Conservation (phyloP, 2,329 filamentous ascomycete genomes). For the Lasiodiplodia sp. region DNA sequence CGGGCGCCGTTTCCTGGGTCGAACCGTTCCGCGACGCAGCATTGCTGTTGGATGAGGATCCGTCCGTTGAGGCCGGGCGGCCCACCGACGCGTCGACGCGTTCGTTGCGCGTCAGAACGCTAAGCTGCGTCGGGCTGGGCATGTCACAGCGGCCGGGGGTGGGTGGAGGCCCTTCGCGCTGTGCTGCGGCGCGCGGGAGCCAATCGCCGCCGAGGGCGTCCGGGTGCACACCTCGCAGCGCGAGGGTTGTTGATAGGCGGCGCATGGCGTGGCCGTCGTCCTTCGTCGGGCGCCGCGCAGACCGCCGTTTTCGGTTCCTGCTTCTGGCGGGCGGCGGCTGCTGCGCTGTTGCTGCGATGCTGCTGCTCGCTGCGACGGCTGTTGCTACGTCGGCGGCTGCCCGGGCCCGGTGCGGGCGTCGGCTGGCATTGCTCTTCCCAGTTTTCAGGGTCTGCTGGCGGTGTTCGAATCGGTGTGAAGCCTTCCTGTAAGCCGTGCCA, state of each 20-base stretch:
- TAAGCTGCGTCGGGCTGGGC: not conserved
- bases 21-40: not conserved
- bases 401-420: constrained; percentile 8
- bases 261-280: constrained; percentile 3
- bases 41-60: not conserved
- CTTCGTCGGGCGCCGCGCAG: constrained; percentile 7
- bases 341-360: not conserved
- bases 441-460: not conserved
- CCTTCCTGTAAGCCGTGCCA: constrained; percentile 20
- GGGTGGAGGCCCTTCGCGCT: not conserved
- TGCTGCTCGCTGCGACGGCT: not conserved
- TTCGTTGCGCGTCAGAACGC: constrained; percentile 5
- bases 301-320: constrained; percentile 23
- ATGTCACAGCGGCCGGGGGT: not conserved
- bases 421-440: not conserved
- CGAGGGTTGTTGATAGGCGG: constrained; percentile 1
- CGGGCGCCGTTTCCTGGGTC: not conserved
- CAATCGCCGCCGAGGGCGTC: not conserved
- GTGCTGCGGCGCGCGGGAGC: not conserved
- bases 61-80: not conserved
- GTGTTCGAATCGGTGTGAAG: constrained; percentile 13
- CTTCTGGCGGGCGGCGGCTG: constrained; percentile 11
- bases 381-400: constrained; percentile 11
- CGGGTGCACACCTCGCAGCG: not conserved
- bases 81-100: constrained; percentile 8